Conservation (phyloP, 768 basidiomycete species). For the Coprinopsis cinerea region DNA sequence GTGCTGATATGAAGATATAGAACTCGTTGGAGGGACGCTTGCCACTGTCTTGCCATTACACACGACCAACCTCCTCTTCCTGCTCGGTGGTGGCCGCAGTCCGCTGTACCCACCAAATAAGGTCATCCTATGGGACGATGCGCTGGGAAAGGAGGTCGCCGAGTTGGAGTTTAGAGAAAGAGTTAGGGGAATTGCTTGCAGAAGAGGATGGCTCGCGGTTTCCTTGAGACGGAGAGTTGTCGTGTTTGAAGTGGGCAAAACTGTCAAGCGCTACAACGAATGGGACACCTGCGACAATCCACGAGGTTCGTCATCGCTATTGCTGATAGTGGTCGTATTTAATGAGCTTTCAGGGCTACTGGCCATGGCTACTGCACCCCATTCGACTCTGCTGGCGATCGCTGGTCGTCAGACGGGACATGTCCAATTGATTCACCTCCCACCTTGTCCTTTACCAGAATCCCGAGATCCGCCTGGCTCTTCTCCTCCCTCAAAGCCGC, state of each 20-base stretch:
- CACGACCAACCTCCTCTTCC: conserved; percentile 75
- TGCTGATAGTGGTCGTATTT: conserved; percentile 12
- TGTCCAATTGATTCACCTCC: conserved; percentile 81
- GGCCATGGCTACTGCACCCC: conserved; percentile 70
- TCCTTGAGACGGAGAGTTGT: conserved; percentile 75
- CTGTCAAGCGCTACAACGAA: conserved; percentile 57
- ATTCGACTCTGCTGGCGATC: conserved; percentile 78
- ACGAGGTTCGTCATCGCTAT: conserved; percentile 46
- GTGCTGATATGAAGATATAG: conserved; percentile 27
- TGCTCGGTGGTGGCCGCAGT: conserved; percentile 82
- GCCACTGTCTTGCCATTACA: conserved; percentile 75
- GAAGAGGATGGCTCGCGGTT: conserved; percentile 81
- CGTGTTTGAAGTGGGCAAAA: conserved; percentile 62
- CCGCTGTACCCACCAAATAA: conserved; percentile 91
- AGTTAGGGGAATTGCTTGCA: conserved; percentile 73
- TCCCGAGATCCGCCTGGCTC: conserved; percentile 52
- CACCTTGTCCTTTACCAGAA: conserved; percentile 64
- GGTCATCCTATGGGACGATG: conserved; percentile 87
- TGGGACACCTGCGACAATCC: conserved; percentile 90
- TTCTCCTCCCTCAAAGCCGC: conserved; percentile 46
- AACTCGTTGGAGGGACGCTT: conserved; percentile 74
- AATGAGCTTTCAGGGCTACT: conserved; percentile 56
- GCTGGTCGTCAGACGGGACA: conserved; percentile 85
- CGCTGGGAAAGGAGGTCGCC: conserved; percentile 67
- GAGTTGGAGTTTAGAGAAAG: conserved; percentile 86